Conservation (phyloP, 495 filamentous ascomycete species). For the Chaetomium cochliodes region DNA sequence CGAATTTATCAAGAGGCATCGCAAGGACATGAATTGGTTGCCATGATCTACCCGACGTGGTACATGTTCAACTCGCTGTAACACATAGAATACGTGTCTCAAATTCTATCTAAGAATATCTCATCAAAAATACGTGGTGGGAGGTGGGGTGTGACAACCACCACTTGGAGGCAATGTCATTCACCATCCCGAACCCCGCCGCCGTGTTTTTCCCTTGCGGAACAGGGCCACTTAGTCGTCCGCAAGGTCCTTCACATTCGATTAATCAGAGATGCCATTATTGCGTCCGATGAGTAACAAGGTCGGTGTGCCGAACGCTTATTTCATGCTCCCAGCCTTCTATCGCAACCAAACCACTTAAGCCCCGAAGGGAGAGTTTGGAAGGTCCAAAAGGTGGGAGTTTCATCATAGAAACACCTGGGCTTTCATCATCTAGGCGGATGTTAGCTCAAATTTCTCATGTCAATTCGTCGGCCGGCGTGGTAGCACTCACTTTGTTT, state of each 20-base stretch:
- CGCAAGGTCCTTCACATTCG: constrained; percentile 38
- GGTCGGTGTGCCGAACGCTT: constrained; percentile 98
- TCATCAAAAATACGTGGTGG: background rate
- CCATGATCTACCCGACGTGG: background rate
- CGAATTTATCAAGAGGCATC: background rate
- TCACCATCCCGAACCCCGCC: background rate
- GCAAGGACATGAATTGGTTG: background rate
- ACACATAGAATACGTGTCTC: background rate
- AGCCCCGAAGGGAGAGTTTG: constrained; percentile 83
- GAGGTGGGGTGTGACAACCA: background rate
- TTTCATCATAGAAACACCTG: constrained; percentile 85
- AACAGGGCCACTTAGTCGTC: constrained; percentile 12
- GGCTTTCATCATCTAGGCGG: constrained; percentile 95
- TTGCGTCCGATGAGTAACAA: constrained; percentile 97
- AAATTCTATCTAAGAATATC: background rate
- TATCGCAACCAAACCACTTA: constrained; percentile 76
- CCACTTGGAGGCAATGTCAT: constrained; percentile 13
- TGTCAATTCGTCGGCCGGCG: constrained; percentile 3
- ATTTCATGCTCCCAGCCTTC: constrained; percentile 78
- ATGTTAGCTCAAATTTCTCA: constrained; percentile 44
- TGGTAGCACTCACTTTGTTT: constrained; percentile 67
- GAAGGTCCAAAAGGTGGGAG: constrained; percentile 63
- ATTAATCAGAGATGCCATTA: constrained; percentile 92
- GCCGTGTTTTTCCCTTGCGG: background rate
- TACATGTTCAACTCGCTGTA: background rate